Base-by-base conservation (phyloP, 257 asterid species). In the Salvia splendens region DNA sequence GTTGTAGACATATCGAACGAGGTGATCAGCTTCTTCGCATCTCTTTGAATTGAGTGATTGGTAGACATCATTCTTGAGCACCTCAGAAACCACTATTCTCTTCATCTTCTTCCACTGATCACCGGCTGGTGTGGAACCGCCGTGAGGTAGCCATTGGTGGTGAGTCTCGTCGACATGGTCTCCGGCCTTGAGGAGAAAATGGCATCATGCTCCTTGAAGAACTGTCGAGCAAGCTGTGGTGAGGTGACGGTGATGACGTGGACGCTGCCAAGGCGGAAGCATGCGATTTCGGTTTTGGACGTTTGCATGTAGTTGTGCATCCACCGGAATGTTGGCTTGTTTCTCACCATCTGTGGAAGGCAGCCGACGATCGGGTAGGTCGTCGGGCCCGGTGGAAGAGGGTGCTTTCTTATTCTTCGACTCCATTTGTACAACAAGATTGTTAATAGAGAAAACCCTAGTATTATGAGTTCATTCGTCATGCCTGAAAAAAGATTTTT, bases 81-180 rank as follows among this genome's bases (percentile, higher is more conserved):
- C 73, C 5, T 77, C 36, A 0, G 68, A 58, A 30, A 43, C 45
- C 4, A 82, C 4, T 15, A 73, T 14, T 49, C 51, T 59, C 43
- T 71, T 67, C 82, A 79, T 71, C 61, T 73, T 79, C 67, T 47
- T 74, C 77, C 79, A 77, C 0, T 71, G 82, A 5, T 53, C 63
- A 0, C 71, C 75, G 0, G 10, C 3, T 0, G 84, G 82, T 0
- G 76, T 6, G 1, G 41, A 10, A 5, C 35, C 2, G 60, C 2
- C 11, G 73, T 5, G 17, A 48, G 6, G 67, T 55, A 72, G 12
- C 73, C 73, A 4, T 10, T 0, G 72, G 72, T 72, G 1, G 68
- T 8, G 8, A 72, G 28, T 0, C 50, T 60, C 16, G 20, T 52
- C 3, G 81, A 43, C 84, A 79, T 68, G 72, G 43, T 41, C 6